Base-by-base conservation (phyloP, 1,284 basidiomycete species). In the Naganishia cerealis region DNA sequence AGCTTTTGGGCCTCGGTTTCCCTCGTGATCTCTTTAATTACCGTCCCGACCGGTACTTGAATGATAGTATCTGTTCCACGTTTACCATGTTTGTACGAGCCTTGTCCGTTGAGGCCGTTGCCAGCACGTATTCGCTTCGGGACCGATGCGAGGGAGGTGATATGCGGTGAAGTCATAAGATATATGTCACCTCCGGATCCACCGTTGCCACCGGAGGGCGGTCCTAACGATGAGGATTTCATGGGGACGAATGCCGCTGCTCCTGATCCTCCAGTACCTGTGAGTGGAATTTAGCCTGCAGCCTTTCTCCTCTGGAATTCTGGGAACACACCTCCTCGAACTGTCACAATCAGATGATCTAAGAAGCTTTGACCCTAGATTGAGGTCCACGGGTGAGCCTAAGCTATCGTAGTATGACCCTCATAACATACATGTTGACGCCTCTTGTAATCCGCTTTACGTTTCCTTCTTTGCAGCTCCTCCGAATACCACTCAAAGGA, bases 131-230 rank as follows among this genome's bases (percentile, higher is more conserved):
- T 81, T 29, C 88, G 87, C 69, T 86, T 87, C 0, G 87, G 81
- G 0, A 96, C 84, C 0, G 87, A 84, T 8, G 88, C 85, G 36
- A 97, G 87, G 0, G 89, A 90, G 0, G 90, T 90, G 15, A 96
- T 81, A 42, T 86, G 84, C 0, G 87, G 83, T 0, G 89, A 88
- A 1, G 92, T 90, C 55, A 87, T 80, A 71, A 97, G 85, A 77
- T 92, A 92, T 39, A 97, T 87, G 71, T 90, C 87, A 1, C 91
- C 92, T 33, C 94, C 94, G 56, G 85, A 85, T 0, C 92, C 94
- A 21, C 94, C 94, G 71, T 90, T 90, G 0, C 93, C 94, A 1
- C 94, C 94, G 12, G 90, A 91, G 0, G 93, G 91, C 0, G 91
- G 91, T 0, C 92, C 92, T 70, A 87, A 86, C 0, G 88, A 85